Conservation (phyloP, 2,329 filamentous ascomycete species). For the Cordyceps fumosorosea region DNA sequence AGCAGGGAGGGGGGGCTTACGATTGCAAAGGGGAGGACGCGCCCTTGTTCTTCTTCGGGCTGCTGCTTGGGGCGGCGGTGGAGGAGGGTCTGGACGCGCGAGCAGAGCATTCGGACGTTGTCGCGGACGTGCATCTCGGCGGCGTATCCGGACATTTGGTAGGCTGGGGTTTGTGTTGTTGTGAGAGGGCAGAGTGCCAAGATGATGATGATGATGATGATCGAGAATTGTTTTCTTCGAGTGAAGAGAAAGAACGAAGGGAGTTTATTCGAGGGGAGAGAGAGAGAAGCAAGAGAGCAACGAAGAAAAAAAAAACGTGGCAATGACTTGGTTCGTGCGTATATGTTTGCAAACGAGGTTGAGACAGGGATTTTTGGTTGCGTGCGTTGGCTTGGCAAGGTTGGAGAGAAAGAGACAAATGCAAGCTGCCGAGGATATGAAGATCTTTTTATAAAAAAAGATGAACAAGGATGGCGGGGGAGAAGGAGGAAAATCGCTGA, state of each 20-base stretch:
- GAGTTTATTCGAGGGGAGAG: neutral
- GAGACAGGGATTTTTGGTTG: neutral
- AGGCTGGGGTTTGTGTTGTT: neutral
- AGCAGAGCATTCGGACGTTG: conserved; percentile 38
- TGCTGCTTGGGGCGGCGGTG: conserved; percentile 33
- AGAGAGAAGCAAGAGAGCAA: neutral
- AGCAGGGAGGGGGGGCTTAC: conserved; percentile 27
- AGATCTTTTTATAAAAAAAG: neutral
- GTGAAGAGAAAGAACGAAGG: too few relatives aligned
- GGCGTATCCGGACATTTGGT: neutral
- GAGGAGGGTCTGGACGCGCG: conserved; percentile 39
- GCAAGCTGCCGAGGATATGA: neutral
- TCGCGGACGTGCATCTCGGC: conserved; percentile 27
- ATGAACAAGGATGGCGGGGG: neutral
- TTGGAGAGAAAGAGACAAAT: neutral
- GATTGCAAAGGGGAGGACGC: conserved; percentile 33
- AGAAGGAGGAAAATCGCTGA: neutral
- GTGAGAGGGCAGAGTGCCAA: neutral
- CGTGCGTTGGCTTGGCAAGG: neutral
- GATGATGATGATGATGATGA: neutral
- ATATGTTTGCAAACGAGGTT: conserved; percentile 5
- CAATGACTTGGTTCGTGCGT: conserved; percentile 4
- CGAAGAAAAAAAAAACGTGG: neutral
- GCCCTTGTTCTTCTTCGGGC: conserved; percentile 20
- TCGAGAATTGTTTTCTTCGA: too few relatives aligned